A percentile compares a stretch with the other conserved stretches of the same genome.
These are phyloP conservation scores for Mimosa bimucronata DNA, from an alignment of 306 rosid species.

Conservation along the genomic window DNA sequence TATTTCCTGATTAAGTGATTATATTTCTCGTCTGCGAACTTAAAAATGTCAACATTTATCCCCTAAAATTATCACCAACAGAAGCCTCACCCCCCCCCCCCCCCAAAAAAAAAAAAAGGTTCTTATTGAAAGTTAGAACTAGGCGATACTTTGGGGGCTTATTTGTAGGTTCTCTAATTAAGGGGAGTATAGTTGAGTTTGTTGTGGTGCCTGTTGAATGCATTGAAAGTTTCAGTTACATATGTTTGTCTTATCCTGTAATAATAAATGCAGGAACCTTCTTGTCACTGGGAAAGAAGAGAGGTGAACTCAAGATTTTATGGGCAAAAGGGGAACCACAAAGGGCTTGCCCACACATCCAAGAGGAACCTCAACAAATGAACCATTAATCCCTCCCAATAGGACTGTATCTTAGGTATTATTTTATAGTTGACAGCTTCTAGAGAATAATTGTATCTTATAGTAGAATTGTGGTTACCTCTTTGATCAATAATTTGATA, in stretches of 20 bases:
- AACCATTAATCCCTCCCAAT: slow-evolving; percentile 37
- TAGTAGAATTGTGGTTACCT: slow-evolving; percentile 31
- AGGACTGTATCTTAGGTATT: slow-evolving; percentile 41
- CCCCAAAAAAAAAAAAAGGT: no score
- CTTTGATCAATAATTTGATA: slow-evolving; percentile 24
- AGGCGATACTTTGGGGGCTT: no score
- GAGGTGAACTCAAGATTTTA: slow-evolving; percentile 85
- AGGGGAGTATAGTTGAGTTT: neutral
- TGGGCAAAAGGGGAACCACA: slow-evolving; percentile 97
- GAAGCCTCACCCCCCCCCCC: no score
- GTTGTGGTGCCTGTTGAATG: neutral
- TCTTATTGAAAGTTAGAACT: no score
- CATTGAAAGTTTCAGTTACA: neutral
- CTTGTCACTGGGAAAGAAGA: slow-evolving; percentile 86
- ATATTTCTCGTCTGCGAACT: neutral
- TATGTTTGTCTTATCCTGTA: neutral
- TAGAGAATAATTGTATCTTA: slow-evolving; percentile 47
- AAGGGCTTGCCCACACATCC: slow-evolving; percentile 79
- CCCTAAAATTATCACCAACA: neutral
- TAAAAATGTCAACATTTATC: neutral
- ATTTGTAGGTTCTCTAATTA: no score
- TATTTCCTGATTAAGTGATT: neutral
- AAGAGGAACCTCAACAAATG: slow-evolving; percentile 56
- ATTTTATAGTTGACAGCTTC: slow-evolving; percentile 39
- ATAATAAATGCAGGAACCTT: slow-evolving; percentile 70